Conservation (phyloP, 202 grass and related monocot genomes). For the Carex arenaria region DNA sequence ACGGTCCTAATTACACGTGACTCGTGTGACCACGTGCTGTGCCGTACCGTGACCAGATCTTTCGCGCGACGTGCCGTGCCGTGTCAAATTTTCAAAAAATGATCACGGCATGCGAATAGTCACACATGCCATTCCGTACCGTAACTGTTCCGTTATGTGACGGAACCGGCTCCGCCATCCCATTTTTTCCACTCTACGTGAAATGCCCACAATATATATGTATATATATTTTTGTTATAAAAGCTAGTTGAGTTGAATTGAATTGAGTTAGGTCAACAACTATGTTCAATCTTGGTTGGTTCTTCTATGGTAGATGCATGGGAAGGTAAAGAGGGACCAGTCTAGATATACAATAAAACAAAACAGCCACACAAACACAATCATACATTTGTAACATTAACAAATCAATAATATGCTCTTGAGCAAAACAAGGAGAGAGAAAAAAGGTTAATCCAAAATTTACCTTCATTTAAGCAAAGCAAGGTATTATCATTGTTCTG, state of each 20-base stretch:
- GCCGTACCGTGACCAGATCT: too few species aligned
- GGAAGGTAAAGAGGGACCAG: background rate
- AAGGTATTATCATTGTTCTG: slow-evolving; percentile 9
- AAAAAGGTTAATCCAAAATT: background rate
- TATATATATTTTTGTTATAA: background rate
- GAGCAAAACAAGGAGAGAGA: background rate
- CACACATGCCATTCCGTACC: too few species aligned
- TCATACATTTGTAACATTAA: background rate
- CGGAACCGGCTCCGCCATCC: too few species aligned
- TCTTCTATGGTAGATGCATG: background rate
- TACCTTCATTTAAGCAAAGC: background rate
- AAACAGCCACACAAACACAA: slow-evolving; percentile 4
- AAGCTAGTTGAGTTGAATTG: slow-evolving; percentile 1
- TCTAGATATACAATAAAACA: background rate
- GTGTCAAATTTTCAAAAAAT: too few species aligned
- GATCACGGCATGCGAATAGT: too few species aligned
- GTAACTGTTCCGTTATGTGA: too few species aligned
- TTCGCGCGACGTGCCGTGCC: too few species aligned
- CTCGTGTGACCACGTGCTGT: too few species aligned
- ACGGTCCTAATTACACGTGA: too few species aligned
- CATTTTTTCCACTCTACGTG: too few species aligned
- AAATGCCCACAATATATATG: too few species aligned
- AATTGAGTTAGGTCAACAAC: slow-evolving; percentile 25
- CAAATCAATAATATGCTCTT: background rate
- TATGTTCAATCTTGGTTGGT: slow-evolving; percentile 9